Evolutionary conservation across 768 basidiomycete species (phyloP), one percentile per base, ranked within the genome.

Genomic region (Naganishia vaughanmartiniae): DNA sequence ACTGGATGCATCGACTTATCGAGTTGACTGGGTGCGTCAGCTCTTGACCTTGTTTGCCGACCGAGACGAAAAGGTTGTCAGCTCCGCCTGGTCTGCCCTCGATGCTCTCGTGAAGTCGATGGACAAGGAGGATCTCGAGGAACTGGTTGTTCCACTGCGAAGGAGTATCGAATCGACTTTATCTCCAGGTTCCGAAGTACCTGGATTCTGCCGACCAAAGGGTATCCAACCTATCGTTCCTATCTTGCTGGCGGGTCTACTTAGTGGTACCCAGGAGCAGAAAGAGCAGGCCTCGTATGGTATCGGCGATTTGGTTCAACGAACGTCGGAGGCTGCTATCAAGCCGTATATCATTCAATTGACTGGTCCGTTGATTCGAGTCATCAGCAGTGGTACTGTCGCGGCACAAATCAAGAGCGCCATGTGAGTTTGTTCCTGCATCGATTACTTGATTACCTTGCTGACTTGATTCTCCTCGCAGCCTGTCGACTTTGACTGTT

Each of bases 261-360:
- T 93, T 0, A 90, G 89, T 3, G 95, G 95, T 42, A 97, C 87
- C 80, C 94, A 94, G 81, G 94, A 97, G 71, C 92, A 84, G 71
- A 76, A 83, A 75, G 96, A 98, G 81, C 90, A 95, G 74, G 94
- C 95, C 0, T 93, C 95, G 0, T 92, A 92, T 75, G 93, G 92
- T 33, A 94, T 98, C 71, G 90, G 92, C n/a, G 95, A 97, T 74
- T 87, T 99, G 45, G 92, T 97, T 39, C 89, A 93, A 79, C 86
- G 88, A 33, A 96, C 94, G 0, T 86, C 89, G n/a, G 87, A 89
- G 76, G 81, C 81, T 21, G 88, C 93, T 0, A 90, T 98, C 86
- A 96, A 95, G 81, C 90, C 93, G 0, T 97, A 90, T 82, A 93
- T 95, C 72, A 93, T 96, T 19, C 90, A 92, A 24, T 91, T 96